These are phyloP conservation scores for Plantago ovata DNA, from an alignment of 257 asterid species.

Conservation along the genomic window DNA sequence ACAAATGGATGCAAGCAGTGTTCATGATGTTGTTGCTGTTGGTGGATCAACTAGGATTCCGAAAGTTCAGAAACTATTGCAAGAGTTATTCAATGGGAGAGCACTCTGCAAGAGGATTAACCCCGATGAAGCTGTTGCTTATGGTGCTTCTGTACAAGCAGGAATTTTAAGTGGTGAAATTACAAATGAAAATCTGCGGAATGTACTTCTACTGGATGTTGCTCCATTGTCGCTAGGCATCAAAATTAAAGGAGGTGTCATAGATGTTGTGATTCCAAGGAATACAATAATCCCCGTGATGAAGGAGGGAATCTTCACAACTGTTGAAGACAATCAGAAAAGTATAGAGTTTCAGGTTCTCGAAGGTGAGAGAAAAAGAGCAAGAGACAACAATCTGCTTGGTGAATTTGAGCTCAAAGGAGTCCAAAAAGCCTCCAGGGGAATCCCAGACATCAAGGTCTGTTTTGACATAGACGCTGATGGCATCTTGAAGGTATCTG, in stretches of 20 bases:
- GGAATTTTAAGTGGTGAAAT: not conserved
- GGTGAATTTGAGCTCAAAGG: too few species aligned
- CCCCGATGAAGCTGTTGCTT: not conserved
- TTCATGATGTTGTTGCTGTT: not conserved
- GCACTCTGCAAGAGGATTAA: not conserved
- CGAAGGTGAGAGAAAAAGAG: not conserved
- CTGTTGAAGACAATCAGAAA: too few species aligned
- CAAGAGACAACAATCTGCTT: not conserved
- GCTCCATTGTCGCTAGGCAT: too few species aligned
- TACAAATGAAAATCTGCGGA: not conserved
- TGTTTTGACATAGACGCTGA: not conserved
- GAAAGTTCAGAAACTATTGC: not conserved
- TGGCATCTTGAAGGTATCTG: slow-evolving; percentile 2
- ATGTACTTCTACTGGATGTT: not conserved
- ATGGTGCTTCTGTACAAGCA: not conserved
- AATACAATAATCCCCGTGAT: too few species aligned
- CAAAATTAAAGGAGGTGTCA: too few species aligned
- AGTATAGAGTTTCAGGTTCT: too few species aligned
- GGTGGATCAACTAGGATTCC: slow-evolving; percentile 1
- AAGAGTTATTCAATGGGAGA: not conserved
- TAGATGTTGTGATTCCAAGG: too few species aligned
- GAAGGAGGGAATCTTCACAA: too few species aligned
- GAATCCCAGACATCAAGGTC: not conserved
- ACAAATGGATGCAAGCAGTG: not conserved
- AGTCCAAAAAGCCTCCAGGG: too few species aligned